Evolutionary conservation across 176 grass and related monocot species (phyloP).

Genomic region (Avena sativa): DNA sequence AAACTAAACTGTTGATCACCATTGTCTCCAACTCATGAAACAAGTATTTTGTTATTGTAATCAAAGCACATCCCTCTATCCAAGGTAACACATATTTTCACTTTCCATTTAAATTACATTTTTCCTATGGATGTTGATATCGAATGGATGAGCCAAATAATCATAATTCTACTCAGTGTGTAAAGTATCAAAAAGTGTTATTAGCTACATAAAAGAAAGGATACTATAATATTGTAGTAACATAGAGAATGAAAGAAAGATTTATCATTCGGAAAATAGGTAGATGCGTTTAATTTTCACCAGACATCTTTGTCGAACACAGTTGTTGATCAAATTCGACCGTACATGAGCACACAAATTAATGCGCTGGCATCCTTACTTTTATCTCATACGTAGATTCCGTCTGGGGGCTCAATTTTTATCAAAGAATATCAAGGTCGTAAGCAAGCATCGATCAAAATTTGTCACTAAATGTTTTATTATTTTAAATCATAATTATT

Average conservation of each 20-base stretch:
- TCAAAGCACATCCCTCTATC: background rate
- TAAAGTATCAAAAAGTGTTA: background rate
- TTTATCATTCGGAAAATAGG: background rate
- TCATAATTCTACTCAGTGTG: background rate
- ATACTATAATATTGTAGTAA: too few relatives aligned
- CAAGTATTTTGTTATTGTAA: background rate
- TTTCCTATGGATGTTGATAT: background rate
- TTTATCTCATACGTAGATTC: background rate
- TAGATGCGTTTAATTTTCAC: background rate
- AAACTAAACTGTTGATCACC: background rate
- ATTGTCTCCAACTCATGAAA: background rate
- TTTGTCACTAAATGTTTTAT: too few relatives aligned
- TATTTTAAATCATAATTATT: background rate
- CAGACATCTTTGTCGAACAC: background rate
- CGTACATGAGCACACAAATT: background rate
- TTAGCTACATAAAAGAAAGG: background rate
- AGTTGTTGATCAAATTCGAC: background rate
- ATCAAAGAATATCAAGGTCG: background rate
- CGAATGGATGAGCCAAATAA: background rate
- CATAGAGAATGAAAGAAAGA: background rate
- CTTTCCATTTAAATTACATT: background rate
- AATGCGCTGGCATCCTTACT: background rate
- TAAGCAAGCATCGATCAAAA: background rate
- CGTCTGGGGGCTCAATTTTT: background rate
- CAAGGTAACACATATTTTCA: background rate